phyloP scores from a whole-genome alignment of 2,329 filamentous ascomycete species.

The Hawksworthiomyces lignivorus region DNA sequence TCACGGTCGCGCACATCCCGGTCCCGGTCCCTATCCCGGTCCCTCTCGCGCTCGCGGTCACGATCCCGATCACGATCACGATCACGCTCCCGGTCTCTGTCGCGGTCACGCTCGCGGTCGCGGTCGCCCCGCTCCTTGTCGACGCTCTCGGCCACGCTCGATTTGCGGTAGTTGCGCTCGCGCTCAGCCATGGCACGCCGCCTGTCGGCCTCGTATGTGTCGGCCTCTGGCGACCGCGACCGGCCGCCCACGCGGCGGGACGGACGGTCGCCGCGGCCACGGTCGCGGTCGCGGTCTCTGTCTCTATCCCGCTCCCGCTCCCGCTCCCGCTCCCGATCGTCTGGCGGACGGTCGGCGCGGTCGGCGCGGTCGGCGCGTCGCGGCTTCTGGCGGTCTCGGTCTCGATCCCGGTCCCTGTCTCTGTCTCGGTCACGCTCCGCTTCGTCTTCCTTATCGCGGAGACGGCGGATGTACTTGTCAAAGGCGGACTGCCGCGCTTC shows the following conservation, averaged over 20 bases:
- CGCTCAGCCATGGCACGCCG: conserved; percentile 89
- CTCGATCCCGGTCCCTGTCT: conserved; percentile 71
- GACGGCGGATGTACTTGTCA: conserved; percentile 81
- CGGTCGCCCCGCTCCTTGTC: conserved; percentile 34
- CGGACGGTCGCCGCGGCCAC: too few relatives aligned
- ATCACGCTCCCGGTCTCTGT: conserved; percentile 29
- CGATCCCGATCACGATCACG: conserved; percentile 25
- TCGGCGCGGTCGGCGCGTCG: conserved; percentile 53
- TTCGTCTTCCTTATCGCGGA: conserved; percentile 88
- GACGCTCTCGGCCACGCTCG: conserved; percentile 56
- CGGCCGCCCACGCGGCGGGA: conserved; percentile 37
- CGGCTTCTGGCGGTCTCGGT: conserved; percentile 47
- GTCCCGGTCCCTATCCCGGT: conserved; percentile 34
- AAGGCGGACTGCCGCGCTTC: conserved; percentile 77
- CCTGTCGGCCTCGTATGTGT: conserved; percentile 92
- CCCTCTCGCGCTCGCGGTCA: conserved; percentile 29
- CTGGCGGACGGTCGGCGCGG: too few relatives aligned
- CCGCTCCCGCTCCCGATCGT: conserved; percentile 14
- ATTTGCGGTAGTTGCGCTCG: conserved; percentile 86
- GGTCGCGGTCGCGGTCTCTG: conserved; percentile 25
- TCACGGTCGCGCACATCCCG: conserved; percentile 22
- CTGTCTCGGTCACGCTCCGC: conserved; percentile 73
- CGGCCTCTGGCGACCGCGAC: conserved; percentile 78
- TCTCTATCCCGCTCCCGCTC: conserved; percentile 35
- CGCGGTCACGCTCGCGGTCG: conserved; percentile 25